A percentile compares a stretch with the other conserved stretches of the same genome.
Evolutionary conservation across 2,329 filamentous ascomycete genomes (phyloP).

Genomic region (Hypoxylon sp.): DNA sequence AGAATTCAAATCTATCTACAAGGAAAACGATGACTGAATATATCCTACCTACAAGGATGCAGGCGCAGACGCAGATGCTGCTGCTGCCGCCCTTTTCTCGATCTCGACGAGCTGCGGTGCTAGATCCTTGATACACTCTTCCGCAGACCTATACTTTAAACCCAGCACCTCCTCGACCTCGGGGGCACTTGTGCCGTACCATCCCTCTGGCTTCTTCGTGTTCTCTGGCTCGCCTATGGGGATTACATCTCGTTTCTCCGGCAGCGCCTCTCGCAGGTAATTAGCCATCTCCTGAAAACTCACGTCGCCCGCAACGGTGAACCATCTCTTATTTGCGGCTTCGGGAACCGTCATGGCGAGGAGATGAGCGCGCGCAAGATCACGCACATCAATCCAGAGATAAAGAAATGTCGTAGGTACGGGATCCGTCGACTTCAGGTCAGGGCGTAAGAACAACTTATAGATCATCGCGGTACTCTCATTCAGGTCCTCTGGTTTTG

Average conservation of each 20-base stretch:
- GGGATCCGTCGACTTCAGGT: constrained; percentile 35
- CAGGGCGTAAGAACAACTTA: constrained; percentile 24
- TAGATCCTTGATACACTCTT: constrained; percentile 44
- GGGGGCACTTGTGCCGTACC: constrained; percentile 36
- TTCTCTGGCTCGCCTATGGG: constrained; percentile 41
- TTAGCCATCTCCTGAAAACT: constrained; percentile 45
- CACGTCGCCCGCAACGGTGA: constrained; percentile 43
- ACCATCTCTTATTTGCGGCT: constrained; percentile 49
- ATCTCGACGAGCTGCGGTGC: constrained; percentile 46
- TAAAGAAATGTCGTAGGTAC: constrained; percentile 44
- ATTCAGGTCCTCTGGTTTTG: constrained; percentile 36
- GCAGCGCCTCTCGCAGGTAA: constrained; percentile 39
- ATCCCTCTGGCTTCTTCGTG: constrained; percentile 40
- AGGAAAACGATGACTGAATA: neutral
- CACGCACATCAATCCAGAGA: constrained; percentile 51
- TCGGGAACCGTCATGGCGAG: constrained; percentile 44
- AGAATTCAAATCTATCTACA: neutral
- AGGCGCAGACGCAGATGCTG: neutral
- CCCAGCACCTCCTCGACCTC: constrained; percentile 45
- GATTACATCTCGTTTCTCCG: constrained; percentile 43
- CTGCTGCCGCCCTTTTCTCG: constrained; percentile 32
- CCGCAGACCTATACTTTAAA: constrained; percentile 41
- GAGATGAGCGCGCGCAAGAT: constrained; percentile 49
- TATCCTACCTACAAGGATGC: constrained; percentile 6
- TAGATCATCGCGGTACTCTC: constrained; percentile 35